Percentiles rank a stretch among this genome's conserved stretches.
Evolutionary conservation across 331 rosid genomes (phyloP).

Genomic region (Quercus phellos): DNA sequence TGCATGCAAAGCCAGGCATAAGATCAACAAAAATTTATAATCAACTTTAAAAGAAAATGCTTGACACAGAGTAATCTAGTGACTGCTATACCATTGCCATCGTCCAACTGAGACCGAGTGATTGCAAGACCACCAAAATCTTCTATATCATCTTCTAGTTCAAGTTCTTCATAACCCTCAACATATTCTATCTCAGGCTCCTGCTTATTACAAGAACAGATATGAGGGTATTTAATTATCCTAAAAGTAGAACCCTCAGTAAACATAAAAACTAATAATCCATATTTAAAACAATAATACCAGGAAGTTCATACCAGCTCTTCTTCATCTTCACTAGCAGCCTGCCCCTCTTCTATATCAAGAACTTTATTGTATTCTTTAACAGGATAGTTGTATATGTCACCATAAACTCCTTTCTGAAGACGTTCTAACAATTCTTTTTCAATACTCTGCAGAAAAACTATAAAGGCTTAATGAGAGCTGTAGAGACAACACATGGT

Average conservation of each 20-base stretch:
- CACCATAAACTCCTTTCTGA: conserved; percentile 53
- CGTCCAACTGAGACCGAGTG: conserved; percentile 25
- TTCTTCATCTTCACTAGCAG: conserved; percentile 44
- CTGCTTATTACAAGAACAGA: conserved; percentile 39
- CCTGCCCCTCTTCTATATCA: conserved; percentile 48
- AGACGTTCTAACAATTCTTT: conserved; percentile 75
- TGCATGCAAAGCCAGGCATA: neutral
- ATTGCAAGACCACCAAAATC: conserved; percentile 53
- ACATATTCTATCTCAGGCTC: conserved; percentile 67
- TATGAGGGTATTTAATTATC: neutral
- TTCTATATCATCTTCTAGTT: conserved; percentile 84
- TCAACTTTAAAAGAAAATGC: conserved; percentile 2
- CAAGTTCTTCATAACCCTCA: conserved; percentile 71
- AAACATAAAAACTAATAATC: neutral
- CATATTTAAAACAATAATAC: neutral
- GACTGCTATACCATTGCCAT: conserved; percentile 43
- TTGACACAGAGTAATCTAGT: conserved; percentile 7
- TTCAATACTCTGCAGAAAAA: conserved; percentile 56
- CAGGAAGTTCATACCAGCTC: conserved; percentile 44
- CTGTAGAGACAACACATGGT: conserved; percentile 1
- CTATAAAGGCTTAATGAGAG: conserved; percentile 16
- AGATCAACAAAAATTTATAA: neutral
- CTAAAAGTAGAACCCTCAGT: neutral
- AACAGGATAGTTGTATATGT: conserved; percentile 55
- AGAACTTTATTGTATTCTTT: conserved; percentile 51